Conservation (phyloP, 352 stramenopile species). For the Phytophthora pisi region DNA sequence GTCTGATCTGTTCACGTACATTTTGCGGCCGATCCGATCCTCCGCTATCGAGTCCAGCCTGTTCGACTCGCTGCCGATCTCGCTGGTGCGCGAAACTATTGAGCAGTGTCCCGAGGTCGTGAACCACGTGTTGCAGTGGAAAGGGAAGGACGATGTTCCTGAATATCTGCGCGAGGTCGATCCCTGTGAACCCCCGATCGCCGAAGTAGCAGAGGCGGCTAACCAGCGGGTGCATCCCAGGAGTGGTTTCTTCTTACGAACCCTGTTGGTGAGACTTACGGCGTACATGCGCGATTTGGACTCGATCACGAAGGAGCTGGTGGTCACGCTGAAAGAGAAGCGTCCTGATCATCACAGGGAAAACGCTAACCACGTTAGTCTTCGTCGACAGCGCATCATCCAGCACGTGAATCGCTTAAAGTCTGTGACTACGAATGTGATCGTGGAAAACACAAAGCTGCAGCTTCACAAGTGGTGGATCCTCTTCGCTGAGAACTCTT, state of each 20-base stretch:
- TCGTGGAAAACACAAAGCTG: conserved; percentile 66
- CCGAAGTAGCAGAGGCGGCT: background rate
- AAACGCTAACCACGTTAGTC: conserved; percentile 12
- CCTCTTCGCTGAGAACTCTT: conserved; percentile 69
- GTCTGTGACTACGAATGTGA: conserved; percentile 42
- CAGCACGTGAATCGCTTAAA: conserved; percentile 71
- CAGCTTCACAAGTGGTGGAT: conserved; percentile 82
- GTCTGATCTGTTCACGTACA: conserved; percentile 81
- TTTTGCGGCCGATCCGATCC: conserved; percentile 76
- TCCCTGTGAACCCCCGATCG: conserved; percentile 10
- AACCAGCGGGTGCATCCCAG: conserved; percentile 9
- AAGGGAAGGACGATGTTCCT: conserved; percentile 67
- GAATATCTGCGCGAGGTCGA: conserved; percentile 47
- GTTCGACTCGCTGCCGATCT: conserved; percentile 75
- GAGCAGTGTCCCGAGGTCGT: conserved; percentile 78
- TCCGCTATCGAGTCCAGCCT: conserved; percentile 83
- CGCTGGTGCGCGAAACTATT: conserved; percentile 76
- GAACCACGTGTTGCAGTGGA: conserved; percentile 82
- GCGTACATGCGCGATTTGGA: conserved; percentile 34
- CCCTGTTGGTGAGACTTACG: conserved; percentile 34
- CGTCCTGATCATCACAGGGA: conserved; percentile 14
- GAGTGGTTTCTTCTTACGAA: conserved; percentile 40
- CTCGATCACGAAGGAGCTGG: conserved; percentile 26
- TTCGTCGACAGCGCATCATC: conserved; percentile 35
- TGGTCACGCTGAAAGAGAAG: conserved; percentile 26